phyloP scores from a whole-genome alignment of 2,329 filamentous ascomycete species.

The Ceratocystis colombiana region DNA sequence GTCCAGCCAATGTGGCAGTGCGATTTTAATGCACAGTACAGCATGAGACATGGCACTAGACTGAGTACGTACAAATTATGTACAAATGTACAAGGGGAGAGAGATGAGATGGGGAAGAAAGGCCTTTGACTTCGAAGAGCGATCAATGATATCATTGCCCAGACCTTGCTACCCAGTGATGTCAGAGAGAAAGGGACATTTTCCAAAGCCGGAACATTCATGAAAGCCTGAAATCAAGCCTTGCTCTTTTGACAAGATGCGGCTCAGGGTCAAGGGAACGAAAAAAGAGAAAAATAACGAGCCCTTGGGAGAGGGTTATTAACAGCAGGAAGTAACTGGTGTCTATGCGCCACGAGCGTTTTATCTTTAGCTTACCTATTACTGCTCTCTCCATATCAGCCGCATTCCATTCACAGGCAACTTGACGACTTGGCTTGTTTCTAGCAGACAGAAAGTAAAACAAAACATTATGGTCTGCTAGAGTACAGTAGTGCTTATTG shows the following conservation, averaged over 20 bases:
- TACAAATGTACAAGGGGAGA: neutral
- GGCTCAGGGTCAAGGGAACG: neutral
- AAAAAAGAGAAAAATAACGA: neutral
- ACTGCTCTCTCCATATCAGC: neutral
- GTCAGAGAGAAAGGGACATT: neutral
- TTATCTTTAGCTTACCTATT: neutral
- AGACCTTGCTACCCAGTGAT: neutral
- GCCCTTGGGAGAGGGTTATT: neutral
- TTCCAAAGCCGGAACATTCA: neutral
- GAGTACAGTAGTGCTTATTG: too few relatives aligned
- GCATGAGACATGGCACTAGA: conserved; percentile 8
- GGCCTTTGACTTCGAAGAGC: too few relatives aligned
- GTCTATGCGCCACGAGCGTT: neutral
- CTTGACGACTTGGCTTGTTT: neutral
- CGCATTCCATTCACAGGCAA: neutral
- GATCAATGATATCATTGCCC: neutral
- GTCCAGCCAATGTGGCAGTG: neutral
- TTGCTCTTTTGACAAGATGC: conserved; percentile 11
- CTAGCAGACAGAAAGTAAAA: neutral
- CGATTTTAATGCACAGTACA: conserved; percentile 4
- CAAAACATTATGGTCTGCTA: neutral
- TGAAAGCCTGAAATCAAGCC: neutral
- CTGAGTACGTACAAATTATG: neutral
- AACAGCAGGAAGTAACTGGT: neutral
- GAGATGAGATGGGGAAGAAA: too few relatives aligned